Conservation (phyloP, 108 stramenopile genomes). For the Pinguiococcus pyrenoidosus region DNA sequence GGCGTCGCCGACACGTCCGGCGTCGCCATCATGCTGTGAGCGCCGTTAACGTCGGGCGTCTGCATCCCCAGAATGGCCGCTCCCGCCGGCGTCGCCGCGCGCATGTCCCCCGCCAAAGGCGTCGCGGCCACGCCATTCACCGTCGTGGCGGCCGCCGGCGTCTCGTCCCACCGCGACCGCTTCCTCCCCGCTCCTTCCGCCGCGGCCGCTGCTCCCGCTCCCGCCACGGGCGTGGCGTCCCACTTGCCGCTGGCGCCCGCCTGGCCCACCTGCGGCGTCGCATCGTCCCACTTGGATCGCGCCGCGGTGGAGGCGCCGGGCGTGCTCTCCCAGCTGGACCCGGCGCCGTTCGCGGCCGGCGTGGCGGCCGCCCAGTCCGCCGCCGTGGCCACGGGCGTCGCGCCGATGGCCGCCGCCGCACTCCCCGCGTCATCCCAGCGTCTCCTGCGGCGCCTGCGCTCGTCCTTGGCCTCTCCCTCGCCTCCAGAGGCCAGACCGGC, state of each 20-base stretch:
- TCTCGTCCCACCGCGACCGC: conserved; percentile 60
- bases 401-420: background rate
- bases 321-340: background rate
- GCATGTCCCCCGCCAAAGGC: conserved; percentile 25
- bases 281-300: conserved; percentile 16
- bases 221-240: conserved; percentile 61
- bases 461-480: conserved; percentile 1
- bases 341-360: background rate
- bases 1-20: conserved; percentile 20
- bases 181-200: conserved; percentile 6
- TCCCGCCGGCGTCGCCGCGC: conserved; percentile 18
- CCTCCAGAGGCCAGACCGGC: background rate
- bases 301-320: background rate
- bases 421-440: conserved; percentile 57
- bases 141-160: conserved; percentile 47
- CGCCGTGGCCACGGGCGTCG: background rate
- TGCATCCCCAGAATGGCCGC: conserved; percentile 59
- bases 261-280: too few relatives aligned
- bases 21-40: conserved; percentile 1
- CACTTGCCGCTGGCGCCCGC: too few relatives aligned
- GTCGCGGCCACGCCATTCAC: conserved; percentile 13
- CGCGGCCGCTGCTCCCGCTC: conserved; percentile 18
- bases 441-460: conserved; percentile 42
- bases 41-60: conserved; percentile 39
- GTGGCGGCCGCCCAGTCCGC: conserved; percentile 2